These are phyloP conservation scores for Aspergillaceae sp. DNA, from an alignment of 2,329 filamentous ascomycete genomes.

Conservation along the genomic window DNA sequence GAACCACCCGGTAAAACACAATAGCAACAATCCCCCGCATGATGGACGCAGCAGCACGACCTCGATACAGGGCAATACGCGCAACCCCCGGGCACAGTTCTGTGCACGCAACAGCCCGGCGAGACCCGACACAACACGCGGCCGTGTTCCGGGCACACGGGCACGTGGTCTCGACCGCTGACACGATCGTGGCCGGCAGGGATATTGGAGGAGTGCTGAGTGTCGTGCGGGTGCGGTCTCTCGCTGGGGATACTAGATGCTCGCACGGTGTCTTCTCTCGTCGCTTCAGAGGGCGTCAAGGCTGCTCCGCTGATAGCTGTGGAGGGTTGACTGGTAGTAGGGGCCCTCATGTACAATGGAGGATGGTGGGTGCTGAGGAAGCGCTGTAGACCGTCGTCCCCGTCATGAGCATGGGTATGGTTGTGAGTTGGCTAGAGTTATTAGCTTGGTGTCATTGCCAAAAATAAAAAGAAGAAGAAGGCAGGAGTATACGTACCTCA, in stretches of 20 bases:
- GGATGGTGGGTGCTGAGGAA: not conserved
- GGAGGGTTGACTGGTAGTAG: not conserved
- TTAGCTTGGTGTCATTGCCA: too few relatives aligned
- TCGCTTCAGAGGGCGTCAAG: not conserved
- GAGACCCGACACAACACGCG: conserved; percentile 9
- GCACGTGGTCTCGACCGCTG: too few relatives aligned
- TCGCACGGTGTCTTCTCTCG: not conserved
- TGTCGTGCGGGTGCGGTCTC: not conserved
- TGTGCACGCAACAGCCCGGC: conserved; percentile 12
- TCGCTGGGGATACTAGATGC: not conserved
- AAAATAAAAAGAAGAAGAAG: too few relatives aligned
- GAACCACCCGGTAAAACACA: conserved; percentile 3
- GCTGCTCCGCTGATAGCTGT: too few relatives aligned
- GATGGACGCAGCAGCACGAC: conserved; percentile 16
- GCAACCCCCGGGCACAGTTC: not conserved
- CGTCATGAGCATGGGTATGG: not conserved
- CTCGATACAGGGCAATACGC: conserved; percentile 9
- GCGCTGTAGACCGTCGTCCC: not conserved
- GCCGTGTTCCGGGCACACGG: not conserved
- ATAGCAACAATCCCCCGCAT: conserved; percentile 13
- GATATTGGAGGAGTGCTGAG: too few relatives aligned
- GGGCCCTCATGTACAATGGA: not conserved
- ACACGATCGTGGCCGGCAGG: too few relatives aligned
- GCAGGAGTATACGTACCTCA: too few relatives aligned
- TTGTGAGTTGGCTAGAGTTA: too few relatives aligned